Evolutionary conservation across 177 flowering plant genomes (phyloP), one percentile per base, ranked within the genome.

Genomic region (Vitis hybrid): DNA sequence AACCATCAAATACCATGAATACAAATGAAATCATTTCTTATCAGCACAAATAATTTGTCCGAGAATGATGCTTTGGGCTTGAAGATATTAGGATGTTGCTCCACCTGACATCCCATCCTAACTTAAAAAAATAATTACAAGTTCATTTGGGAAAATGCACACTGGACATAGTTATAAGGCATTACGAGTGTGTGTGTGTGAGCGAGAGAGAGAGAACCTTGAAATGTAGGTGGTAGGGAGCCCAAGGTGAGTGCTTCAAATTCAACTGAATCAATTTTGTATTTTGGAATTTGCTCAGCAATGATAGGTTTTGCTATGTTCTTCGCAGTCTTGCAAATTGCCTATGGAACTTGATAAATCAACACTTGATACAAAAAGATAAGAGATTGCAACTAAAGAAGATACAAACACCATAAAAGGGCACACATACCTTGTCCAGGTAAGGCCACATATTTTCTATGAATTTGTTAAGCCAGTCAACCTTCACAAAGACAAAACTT

Each of bases 391-490:
- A 61, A 20, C 20, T 55, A 55, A 53, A 52, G 48, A 65, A 60
- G 4, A n/a, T 16, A 2, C 14, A 57, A 55, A 57, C 31, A 51
- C 10, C 18, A 65, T 10, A 22, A 53, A 39, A 39, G 58, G 39
- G 56, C 50, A 65, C 16, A 57, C 77, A 71, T 78, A 92, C 99
- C 97, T 84, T 93, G 76, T 95, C 93, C 70, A 95, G 79, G 72
- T 87, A 91, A 74, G 98, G 98, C 98, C 98, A 94, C 94, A 94
- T 91, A 57, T n/a, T 31, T 45, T 74, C 86, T 19, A 94, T 79
- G 65, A 94, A 89, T 69, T 80, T 87, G 86, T 91, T 94, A 29
- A 94, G 86, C 99, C 99, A 95, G 78, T 95, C 99, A 82, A 94
- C 70, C 98, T 94, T 73, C 77, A 80, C 9, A 66, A 51, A 33